Base-by-base conservation (phyloP, 1,284 basidiomycete genomes). In the Cryptococcus sp. region DNA sequence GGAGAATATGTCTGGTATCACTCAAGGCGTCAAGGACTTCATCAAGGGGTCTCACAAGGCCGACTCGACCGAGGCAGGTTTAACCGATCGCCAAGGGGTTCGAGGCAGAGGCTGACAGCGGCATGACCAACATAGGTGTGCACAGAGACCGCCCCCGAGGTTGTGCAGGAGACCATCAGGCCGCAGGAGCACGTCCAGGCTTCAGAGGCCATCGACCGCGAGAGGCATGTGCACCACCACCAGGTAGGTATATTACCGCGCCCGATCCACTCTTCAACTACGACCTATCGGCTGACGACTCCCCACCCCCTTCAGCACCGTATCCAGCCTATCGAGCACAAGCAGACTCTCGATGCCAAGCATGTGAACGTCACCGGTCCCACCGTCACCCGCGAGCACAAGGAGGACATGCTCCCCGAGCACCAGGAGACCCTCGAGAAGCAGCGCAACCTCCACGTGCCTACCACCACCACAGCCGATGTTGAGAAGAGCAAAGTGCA, bases 341-440 rank as follows among this genome's bases (percentile, higher is more conserved):
- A 69, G 36, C 67, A 71, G 61, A 56, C 56, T 24, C 63, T 73
- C 46, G 60, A 64, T 37, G 70, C 69, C 38, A 57, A 77, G 65
- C 73, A 77, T 56, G 57, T 71, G 55, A 43, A 66, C 52, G 60
- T 63, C 38, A 62, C 66, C 48, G 66, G 65, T 18, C 64, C 69
- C 48, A 65, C 67, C 40, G 60, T 75, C 37, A 62, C 64, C 23
- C 62, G 70, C 13, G 75, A 77, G 60, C 63, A 65, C 64, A 71
- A 72, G 60, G 68, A 69, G 55, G 73, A 76, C 56, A 77, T 77
- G 72, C 60, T 70, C 46, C 70, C 72, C 8, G 73, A 77, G 60
- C 72, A 75, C 67, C 68, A 73, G 60, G 61, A 66, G 48, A 75
- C 73, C 65, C 62, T 76, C 46, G 63, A 73, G 59, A 66, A 71